These are phyloP conservation scores for Mycosarcoma maydis DNA, from an alignment of 1,284 basidiomycete species.

Conservation along the genomic window DNA sequence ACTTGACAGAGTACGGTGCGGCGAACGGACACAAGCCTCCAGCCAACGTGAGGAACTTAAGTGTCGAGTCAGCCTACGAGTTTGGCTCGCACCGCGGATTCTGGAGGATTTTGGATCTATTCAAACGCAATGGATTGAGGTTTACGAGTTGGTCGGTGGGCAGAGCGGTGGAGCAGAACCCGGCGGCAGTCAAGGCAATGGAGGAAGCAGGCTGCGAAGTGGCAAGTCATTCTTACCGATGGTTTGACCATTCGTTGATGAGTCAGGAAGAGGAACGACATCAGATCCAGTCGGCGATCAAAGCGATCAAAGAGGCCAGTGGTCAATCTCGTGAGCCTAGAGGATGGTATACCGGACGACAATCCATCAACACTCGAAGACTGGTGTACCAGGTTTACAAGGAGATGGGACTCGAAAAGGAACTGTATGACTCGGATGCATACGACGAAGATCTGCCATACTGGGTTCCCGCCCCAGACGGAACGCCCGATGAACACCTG, in stretches of 20 bases:
- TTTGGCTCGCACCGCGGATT: slow-evolving; percentile 68
- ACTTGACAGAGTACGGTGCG: slow-evolving; percentile 65
- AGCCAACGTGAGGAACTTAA: slow-evolving; percentile 60
- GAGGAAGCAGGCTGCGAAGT: slow-evolving; percentile 67
- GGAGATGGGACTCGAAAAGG: slow-evolving; percentile 43
- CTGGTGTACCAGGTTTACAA: slow-evolving; percentile 65
- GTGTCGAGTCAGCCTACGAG: slow-evolving; percentile 67
- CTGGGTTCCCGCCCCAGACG: slow-evolving; percentile 64
- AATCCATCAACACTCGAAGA: slow-evolving; percentile 59
- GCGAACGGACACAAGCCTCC: slow-evolving; percentile 43
- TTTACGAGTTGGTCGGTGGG: slow-evolving; percentile 68
- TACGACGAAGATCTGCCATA: slow-evolving; percentile 69
- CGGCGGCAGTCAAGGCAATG: slow-evolving; percentile 61
- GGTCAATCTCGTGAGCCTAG: slow-evolving; percentile 52
- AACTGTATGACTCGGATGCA: slow-evolving; percentile 63
- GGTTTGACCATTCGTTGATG: slow-evolving; percentile 66
- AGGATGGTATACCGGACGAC: slow-evolving; percentile 68
- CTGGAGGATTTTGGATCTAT: slow-evolving; percentile 67
- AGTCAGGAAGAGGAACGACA: slow-evolving; percentile 61
- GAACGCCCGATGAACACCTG: slow-evolving; percentile 52
- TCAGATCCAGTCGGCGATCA: slow-evolving; percentile 65
- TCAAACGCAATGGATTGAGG: slow-evolving; percentile 60
- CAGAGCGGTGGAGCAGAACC: slow-evolving; percentile 67
- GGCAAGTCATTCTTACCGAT: slow-evolving; percentile 66
- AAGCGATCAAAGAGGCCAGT: slow-evolving; percentile 62